Evolutionary conservation across 805 yeast genomes (phyloP).

Genomic region (Candida sphagnicola): DNA sequence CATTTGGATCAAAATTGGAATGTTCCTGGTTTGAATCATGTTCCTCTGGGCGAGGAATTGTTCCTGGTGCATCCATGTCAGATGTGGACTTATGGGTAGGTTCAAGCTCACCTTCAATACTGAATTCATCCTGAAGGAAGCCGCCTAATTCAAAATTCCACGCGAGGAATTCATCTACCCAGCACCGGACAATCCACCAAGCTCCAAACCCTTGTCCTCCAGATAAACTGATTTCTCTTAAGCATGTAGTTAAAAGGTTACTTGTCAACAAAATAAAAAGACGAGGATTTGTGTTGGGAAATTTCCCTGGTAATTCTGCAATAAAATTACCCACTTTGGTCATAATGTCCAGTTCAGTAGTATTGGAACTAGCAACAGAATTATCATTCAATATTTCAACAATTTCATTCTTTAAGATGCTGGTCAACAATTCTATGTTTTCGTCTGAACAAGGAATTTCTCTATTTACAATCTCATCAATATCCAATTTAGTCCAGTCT

Average conservation of each 20-base stretch:
- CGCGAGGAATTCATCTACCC: constrained; percentile 70
- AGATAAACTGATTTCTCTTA: constrained; percentile 57
- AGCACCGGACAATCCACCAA: constrained; percentile 75
- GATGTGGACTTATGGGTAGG: not conserved
- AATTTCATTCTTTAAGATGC: constrained; percentile 32
- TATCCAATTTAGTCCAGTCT: constrained; percentile 58
- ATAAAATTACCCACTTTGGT: constrained; percentile 10
- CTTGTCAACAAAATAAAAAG: constrained; percentile 51
- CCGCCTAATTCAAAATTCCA: constrained; percentile 67
- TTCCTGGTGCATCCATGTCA: constrained; percentile 2
- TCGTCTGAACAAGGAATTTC: constrained; percentile 48
- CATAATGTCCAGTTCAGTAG: constrained; percentile 2
- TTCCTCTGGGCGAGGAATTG: not conserved
- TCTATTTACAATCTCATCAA: constrained; percentile 40
- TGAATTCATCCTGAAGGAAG: constrained; percentile 33
- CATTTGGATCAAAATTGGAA: constrained; percentile 1
- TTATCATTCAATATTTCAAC: constrained; percentile 20
- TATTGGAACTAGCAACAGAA: not conserved
- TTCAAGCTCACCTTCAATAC: not conserved
- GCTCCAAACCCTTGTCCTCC: constrained; percentile 61
- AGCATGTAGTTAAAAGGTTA: constrained; percentile 52
- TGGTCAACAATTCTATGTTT: constrained; percentile 26
- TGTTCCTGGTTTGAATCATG: not conserved
- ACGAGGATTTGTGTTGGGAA: constrained; percentile 51
- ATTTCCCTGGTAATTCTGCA: constrained; percentile 41